These are phyloP conservation scores for Cucumis sativus DNA, from an alignment of 306 rosid species.

Conservation along the genomic window Cucumber_9930_V3 NC_026659.2:25920001-25920500, in stretches of 20 bases:
- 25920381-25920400: background rate
- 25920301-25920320: slow-evolving; percentile 78
- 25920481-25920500: slow-evolving; percentile 66
- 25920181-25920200: slow-evolving; percentile 41
- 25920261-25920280: slow-evolving; percentile 31
- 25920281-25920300: slow-evolving; percentile 36
- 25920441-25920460: slow-evolving; percentile 93
- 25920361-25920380: background rate
- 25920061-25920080: slow-evolving; percentile 9
- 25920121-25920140: slow-evolving; percentile 51
- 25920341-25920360: slow-evolving; percentile 11
- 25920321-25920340: slow-evolving; percentile 66
- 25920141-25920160: slow-evolving; percentile 76
- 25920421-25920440: slow-evolving; percentile 56
- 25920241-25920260: slow-evolving; percentile 60
- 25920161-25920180: slow-evolving; percentile 24
- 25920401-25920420: background rate
- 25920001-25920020: slow-evolving; percentile 30
- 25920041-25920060: slow-evolving; percentile 44
- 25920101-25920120: slow-evolving; percentile 68
- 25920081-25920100: slow-evolving; percentile 11
- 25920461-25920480: slow-evolving; percentile 64
- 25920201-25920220: slow-evolving; percentile 34
- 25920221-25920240: slow-evolving; percentile 36
- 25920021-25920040: slow-evolving; percentile 33